A percentile compares a stretch with the other conserved stretches of the same genome.
phyloP scores from a whole-genome alignment of 805 yeast genomes.

The Yueomyces sinensis region DNA sequence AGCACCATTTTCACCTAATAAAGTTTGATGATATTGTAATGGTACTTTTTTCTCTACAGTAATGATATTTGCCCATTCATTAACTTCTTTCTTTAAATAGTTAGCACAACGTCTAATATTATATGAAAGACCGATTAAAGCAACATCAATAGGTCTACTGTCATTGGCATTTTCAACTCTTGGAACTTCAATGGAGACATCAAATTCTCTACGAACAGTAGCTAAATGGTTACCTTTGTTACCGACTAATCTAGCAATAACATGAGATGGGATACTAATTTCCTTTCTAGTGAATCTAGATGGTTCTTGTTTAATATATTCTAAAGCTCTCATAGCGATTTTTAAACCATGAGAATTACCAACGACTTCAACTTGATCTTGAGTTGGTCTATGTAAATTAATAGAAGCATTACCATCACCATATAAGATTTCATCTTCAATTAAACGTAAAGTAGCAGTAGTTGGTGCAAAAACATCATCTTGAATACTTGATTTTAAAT shows the following conservation, averaged over 20 bases:
- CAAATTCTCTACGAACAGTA: slow-evolving; percentile 56
- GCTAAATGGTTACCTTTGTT: slow-evolving; percentile 69
- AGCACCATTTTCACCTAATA: slow-evolving; percentile 75
- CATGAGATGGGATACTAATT: slow-evolving; percentile 48
- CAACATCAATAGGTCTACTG: slow-evolving; percentile 31
- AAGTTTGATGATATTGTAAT: slow-evolving; percentile 57
- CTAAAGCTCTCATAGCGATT: slow-evolving; percentile 24
- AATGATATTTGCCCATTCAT: slow-evolving; percentile 74
- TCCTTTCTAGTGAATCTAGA: slow-evolving; percentile 24
- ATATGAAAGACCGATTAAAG: slow-evolving; percentile 62
- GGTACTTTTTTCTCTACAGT: slow-evolving; percentile 57
- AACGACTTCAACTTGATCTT: slow-evolving; percentile 45
- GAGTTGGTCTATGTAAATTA: slow-evolving; percentile 35
- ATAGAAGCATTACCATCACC: slow-evolving; percentile 29
- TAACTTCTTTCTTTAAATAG: slow-evolving; percentile 43
- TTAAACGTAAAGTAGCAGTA: slow-evolving; percentile 11
- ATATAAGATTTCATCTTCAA: slow-evolving; percentile 25
- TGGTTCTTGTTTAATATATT: slow-evolving; percentile 17
- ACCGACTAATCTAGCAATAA: slow-evolving; percentile 76
- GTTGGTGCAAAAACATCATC: slow-evolving; percentile 20
- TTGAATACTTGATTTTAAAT: slow-evolving; percentile 44
- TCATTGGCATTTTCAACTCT: slow-evolving; percentile 29
- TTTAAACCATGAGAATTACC: slow-evolving; percentile 57
- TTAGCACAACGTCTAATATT: slow-evolving; percentile 62
- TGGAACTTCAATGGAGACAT: slow-evolving; percentile 62